Percentiles rank a stretch among this genome's conserved stretches.
phyloP scores from a whole-genome alignment of 148 eudicot genomes.

The Chenopodium suecicum region DNA sequence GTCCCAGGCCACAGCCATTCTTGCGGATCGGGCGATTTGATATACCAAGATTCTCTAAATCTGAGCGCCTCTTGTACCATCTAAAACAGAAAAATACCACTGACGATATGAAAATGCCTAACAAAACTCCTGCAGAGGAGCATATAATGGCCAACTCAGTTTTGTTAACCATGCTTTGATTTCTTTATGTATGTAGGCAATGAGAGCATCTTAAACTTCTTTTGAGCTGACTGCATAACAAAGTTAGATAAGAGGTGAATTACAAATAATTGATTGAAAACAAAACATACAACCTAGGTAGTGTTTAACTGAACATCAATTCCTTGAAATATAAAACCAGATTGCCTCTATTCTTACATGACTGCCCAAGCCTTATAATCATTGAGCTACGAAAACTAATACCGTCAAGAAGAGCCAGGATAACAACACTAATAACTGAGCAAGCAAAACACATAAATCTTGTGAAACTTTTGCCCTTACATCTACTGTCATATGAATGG shows the following conservation, averaged over 20 bases:
- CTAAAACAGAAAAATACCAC: slow-evolving; percentile 47
- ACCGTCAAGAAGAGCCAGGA: neutral
- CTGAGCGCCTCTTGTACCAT: slow-evolving; percentile 66
- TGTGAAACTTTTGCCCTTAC: neutral
- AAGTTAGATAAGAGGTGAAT: slow-evolving; percentile 6
- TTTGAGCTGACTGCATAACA: slow-evolving; percentile 27
- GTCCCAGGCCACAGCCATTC: slow-evolving; percentile 49
- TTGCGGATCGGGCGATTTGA: slow-evolving; percentile 55
- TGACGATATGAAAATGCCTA: slow-evolving; percentile 61
- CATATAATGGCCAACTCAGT: slow-evolving; percentile 61
- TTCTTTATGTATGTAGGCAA: slow-evolving; percentile 34
- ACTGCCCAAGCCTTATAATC: neutral
- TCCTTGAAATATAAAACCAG: neutral
- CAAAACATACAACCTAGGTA: neutral
- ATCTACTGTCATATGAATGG: neutral
- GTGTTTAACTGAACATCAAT: neutral
- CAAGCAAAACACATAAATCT: neutral
- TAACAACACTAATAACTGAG: neutral
- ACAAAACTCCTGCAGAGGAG: slow-evolving; percentile 58
- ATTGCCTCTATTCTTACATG: neutral
- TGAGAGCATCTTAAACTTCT: slow-evolving; percentile 50
- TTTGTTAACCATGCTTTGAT: slow-evolving; percentile 50
- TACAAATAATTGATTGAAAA: neutral
- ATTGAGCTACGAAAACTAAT: neutral
- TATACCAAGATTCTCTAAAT: slow-evolving; percentile 32